Base-by-base conservation (phyloP, 2,329 filamentous ascomycete species). In the Lecanicillium sp. region DNA sequence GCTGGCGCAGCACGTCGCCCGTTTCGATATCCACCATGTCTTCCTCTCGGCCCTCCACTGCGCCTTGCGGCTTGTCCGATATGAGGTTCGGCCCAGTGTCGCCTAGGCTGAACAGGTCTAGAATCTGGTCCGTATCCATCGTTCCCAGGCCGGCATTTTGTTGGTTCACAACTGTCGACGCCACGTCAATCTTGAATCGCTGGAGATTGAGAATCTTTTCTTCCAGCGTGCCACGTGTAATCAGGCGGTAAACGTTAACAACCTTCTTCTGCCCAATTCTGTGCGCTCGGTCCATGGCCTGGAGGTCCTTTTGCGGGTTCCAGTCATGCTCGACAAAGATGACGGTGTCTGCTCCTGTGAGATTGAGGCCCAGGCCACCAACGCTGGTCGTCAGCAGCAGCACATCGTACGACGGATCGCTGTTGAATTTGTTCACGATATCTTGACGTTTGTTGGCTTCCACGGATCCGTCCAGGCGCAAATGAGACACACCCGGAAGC, bases 301-400 rank as follows among this genome's bases (percentile, higher is more conserved):
- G 92, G 49, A 98, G 78, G 62, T 98, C 92, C 62, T 95, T 95
- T 59, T 98, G 92, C 22, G 92, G 92, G 58, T 98, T 98, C 92
- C 92, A 98, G 62, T 98, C 92, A 62, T 98, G 94, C 63, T 98
- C 92, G 20, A 98, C 94, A 54, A 98, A 98, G 51, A 98, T 98
- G 60, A 98, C 92, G 0, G 92, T 98, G 62, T 98, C 92, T 4
- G 92, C 92, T 49, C 92, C 92, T 0, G 92, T 98, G 47, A 98
- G 68, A 60, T 98, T 98, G 41, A 98, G 75, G 19, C 92, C 92
- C 2, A 98, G 71, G 46, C 92, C 92, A 59, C 92, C 92, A 33
- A 98, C 92, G 52, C 84, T 94, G 1, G 92, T 98, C 0, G 94
- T 98, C 46, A 98, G 70, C 6, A 98, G 77, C 33, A 98, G 69